Evolutionary conservation across 1,139 yeast species (phyloP), one percentile per base, ranked within the genome.

Genomic region (Lodderomyces pseudojiufengensis): DNA sequence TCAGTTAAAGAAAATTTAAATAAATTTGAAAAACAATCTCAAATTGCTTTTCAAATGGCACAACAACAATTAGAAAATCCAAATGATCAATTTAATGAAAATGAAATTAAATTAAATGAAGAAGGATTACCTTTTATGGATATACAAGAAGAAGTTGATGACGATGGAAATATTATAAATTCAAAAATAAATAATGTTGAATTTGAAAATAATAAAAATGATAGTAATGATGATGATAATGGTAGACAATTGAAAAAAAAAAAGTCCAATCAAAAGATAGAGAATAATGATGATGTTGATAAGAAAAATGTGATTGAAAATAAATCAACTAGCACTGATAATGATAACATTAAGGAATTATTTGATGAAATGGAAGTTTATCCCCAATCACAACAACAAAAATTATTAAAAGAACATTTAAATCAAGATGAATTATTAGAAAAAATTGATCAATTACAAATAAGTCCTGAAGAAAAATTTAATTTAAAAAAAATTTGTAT

Each of bases 71-170:
- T 18, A 18, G 20, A 18, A 18, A 18, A 7, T 18, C 20, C 20
- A n/a, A n/a, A n/a, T 18, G 27, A 29, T 26, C 3, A 36, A 33
- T 20, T 23, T 13, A 48, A 49, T 18, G 41, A 40, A 5, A 38
- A 48, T 13, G 43, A 40, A n/a, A 49, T 42, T 9, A 51, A 47
- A 13, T 16, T 40, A 9, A 35, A 63, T 23, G 72, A 65, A 35
- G 77, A 67, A 14, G 77, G 70, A 0, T 54, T 80, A 3, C 87
- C 86, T 16, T 54, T 59, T 35, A 79, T 88, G 80, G 97, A 88
- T 40, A 88, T 88, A 15, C 71, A 81, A 35, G 97, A 90, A 52
- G 88, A 84, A 38, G 59, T 90, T 29, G 96, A 88, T 55, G 95
- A 84, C 1, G 79, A 84, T 9, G 96, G 80, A 0, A 78, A 83